phyloP scores from a whole-genome alignment of 2,329 filamentous ascomycete genomes.

The Camptophora hylomeconis region DNA sequence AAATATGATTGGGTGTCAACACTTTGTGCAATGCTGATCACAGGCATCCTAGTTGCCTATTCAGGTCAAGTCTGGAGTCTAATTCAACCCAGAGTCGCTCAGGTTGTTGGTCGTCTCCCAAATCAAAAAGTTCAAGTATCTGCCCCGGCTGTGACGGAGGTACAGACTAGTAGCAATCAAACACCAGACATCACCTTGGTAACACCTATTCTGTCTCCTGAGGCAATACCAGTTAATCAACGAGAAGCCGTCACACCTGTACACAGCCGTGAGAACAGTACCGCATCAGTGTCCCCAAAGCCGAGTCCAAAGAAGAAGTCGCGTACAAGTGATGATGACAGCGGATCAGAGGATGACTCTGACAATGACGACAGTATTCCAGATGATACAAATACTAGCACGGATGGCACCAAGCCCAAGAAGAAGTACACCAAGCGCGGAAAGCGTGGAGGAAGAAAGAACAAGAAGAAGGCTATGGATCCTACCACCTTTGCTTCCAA shows the following conservation, averaged over 20 bases:
- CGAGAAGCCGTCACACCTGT: constrained; percentile 7
- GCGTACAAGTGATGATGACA: constrained; percentile 1
- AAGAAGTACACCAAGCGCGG: constrained; percentile 18
- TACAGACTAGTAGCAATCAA: too few relatives aligned
- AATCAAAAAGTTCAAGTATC: too few relatives aligned
- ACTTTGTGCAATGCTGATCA: too few relatives aligned
- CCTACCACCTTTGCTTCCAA: constrained; percentile 15
- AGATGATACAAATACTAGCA: constrained; percentile 2
- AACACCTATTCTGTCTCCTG: background rate
- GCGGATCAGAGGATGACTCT: constrained; percentile 12
- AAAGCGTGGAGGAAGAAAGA: constrained; percentile 18
- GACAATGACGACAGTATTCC: constrained; percentile 11
- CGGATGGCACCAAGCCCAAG: constrained; percentile 2
- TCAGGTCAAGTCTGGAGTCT: too few relatives aligned
- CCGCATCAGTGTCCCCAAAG: constrained; percentile 3
- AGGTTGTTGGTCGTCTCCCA: too few relatives aligned
- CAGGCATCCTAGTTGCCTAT: too few relatives aligned
- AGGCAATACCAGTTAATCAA: too few relatives aligned
- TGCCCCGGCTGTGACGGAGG: too few relatives aligned
- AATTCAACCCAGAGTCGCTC: too few relatives aligned
- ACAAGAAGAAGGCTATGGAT: constrained; percentile 22
- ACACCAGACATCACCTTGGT: background rate
- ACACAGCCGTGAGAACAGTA: constrained; percentile 13
- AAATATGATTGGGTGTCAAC: too few relatives aligned
- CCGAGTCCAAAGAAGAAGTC: constrained; percentile 1